phyloP scores from a whole-genome alignment of 176 grass and related monocot genomes.

The Lolium rigidum region DNA sequence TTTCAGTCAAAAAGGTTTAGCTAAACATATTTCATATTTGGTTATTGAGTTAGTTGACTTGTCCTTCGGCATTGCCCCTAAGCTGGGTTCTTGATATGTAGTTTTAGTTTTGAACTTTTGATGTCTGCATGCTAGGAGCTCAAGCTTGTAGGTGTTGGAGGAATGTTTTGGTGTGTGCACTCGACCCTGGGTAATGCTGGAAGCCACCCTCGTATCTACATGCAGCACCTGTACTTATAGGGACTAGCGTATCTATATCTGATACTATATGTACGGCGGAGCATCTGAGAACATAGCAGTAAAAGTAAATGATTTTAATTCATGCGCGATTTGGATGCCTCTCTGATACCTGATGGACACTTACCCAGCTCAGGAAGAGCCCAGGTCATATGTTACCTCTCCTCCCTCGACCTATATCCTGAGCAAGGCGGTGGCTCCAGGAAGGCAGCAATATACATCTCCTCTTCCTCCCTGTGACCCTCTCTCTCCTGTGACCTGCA shows the following conservation, averaged over 20 bases:
- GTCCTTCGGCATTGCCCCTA: not conserved
- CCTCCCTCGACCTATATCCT: no score
- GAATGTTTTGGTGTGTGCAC: not conserved
- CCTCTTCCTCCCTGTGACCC: not conserved
- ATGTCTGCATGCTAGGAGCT: not conserved
- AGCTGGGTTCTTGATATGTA: not conserved
- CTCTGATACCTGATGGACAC: not conserved
- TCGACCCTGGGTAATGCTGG: not conserved
- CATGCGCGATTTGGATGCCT: not conserved
- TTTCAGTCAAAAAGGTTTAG: not conserved
- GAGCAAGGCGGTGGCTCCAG: not conserved
- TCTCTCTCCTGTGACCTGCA: not conserved
- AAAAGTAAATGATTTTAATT: not conserved
- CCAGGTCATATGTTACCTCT: not conserved
- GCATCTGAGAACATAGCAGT: not conserved
- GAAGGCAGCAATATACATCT: not conserved
- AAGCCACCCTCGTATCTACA: not conserved
- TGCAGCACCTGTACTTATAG: not conserved
- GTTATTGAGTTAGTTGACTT: not conserved
- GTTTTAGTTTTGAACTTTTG: no score
- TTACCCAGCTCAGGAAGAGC: not conserved
- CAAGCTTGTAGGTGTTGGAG: constrained; percentile 5
- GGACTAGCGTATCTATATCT: not conserved
- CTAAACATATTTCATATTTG: not conserved
- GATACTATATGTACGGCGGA: not conserved